A percentile compares a stretch with the other conserved stretches of the same genome.
Conservation (phyloP, 2,329 filamentous ascomycete genomes). For the Xylaria sp. region DNA sequence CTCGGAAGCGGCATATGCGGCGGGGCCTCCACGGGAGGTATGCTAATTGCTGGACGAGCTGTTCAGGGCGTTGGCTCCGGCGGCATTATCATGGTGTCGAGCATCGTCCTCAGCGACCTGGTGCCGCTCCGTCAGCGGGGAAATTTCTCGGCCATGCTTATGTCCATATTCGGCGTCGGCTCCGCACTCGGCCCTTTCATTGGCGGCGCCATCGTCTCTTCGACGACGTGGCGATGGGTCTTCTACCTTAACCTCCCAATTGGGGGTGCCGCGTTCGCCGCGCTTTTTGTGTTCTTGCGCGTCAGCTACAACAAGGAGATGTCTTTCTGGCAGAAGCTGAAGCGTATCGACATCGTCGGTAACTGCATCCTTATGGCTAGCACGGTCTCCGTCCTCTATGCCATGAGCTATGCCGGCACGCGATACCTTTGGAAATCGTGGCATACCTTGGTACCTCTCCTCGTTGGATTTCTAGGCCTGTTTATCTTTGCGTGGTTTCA, state of each 20-base stretch:
- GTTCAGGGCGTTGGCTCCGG: conserved; percentile 13
- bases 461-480: conserved; percentile 15
- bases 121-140: conserved; percentile 14
- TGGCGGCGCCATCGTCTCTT: conserved; percentile 10
- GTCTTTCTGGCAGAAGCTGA: conserved; percentile 5
- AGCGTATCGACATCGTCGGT: conserved; percentile 11
- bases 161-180: conserved; percentile 6
- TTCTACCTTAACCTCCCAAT: conserved; percentile 17
- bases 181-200: conserved; percentile 6
- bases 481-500: conserved; percentile 5
- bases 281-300: conserved; percentile 4
- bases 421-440: conserved; percentile 15
- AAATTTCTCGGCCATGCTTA: conserved; percentile 5
- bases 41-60: conserved; percentile 16
- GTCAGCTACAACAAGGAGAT: conserved; percentile 14
- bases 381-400: conserved; percentile 16
- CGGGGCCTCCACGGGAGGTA: conserved; percentile 6
- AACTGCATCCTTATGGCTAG: conserved; percentile 11
- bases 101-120: conserved; percentile 6
- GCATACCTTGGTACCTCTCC: conserved; percentile 15
- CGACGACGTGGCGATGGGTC: conserved; percentile 14
- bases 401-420: conserved; percentile 17
- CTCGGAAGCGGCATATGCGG: conserved; percentile 16
- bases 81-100: conserved; percentile 6
- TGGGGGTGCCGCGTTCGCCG: background rate